These are phyloP conservation scores for Cinnamomum chago DNA, from an alignment of 164 flowering plant genomes.

Conservation along the genomic window DNA sequence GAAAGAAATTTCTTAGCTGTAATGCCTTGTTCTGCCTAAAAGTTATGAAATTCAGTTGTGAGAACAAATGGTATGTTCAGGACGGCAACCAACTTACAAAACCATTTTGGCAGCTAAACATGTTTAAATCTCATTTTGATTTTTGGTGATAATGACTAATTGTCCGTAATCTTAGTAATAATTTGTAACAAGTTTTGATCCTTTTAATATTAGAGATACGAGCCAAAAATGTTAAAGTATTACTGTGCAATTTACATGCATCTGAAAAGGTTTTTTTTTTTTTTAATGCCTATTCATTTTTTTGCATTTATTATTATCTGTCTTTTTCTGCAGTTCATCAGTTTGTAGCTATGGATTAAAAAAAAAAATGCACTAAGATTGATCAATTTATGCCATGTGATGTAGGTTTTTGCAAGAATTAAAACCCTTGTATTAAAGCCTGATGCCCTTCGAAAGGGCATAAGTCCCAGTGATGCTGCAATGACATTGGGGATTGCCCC, in stretches of 20 bases:
- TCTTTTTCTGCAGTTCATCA: not conserved
- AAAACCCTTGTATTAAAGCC: conserved; percentile 57
- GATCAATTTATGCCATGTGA: not conserved
- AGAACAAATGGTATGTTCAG: too few relatives aligned
- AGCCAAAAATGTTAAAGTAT: not conserved
- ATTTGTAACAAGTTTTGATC: too few relatives aligned
- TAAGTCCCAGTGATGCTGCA: conserved; percentile 95
- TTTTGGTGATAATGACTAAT: not conserved
- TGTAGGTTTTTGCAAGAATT: conserved; percentile 70
- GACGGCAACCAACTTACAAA: too few relatives aligned
- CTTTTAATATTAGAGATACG: not conserved
- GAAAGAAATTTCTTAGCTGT: too few relatives aligned
- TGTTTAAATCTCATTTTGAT: too few relatives aligned
- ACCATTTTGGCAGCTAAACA: too few relatives aligned
- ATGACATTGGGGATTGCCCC: conserved; percentile 90
- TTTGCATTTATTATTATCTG: not conserved
- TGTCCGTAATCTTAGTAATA: not conserved
- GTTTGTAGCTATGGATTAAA: not conserved
- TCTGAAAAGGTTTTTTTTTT: not conserved
- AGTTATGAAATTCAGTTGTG: too few relatives aligned
- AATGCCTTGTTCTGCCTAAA: too few relatives aligned
- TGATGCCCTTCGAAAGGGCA: conserved; percentile 65
- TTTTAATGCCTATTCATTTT: not conserved
- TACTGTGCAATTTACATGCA: not conserved
- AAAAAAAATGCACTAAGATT: not conserved